phyloP scores from a whole-genome alignment of 257 asterid species.

The Cynanchum wilfordii region DNA sequence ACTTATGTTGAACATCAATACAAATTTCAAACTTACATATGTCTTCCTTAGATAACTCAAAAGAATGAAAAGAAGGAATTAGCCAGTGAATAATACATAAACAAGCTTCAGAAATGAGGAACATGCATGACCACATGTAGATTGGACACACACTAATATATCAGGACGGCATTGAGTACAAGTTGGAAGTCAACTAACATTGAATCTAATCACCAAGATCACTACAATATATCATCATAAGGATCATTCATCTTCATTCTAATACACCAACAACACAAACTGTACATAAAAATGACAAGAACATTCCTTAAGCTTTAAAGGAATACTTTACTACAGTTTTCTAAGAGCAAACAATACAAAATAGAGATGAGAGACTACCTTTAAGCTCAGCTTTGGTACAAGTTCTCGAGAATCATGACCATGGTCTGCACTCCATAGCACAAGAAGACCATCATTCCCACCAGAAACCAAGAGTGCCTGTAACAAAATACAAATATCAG shows the following conservation, averaged over 20 bases:
- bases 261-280: neutral
- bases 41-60: neutral
- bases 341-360: neutral
- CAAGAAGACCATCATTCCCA: conserved; percentile 93
- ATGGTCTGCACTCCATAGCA: conserved; percentile 95
- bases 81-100: neutral
- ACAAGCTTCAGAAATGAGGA: neutral
- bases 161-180: neutral
- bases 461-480: conserved; percentile 98
- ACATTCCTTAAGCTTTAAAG: neutral
- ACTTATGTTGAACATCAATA: neutral
- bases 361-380: conserved; percentile 36
- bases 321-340: neutral
- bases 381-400: conserved; percentile 92
- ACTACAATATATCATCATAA: neutral
- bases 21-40: too few species aligned
- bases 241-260: neutral
- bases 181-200: neutral
- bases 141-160: neutral
- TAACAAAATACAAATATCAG: conserved; percentile 25
- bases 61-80: neutral
- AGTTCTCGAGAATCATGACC: conserved; percentile 96
- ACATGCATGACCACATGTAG: neutral
- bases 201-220: neutral
- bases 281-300: neutral